Evolutionary conservation across 441 rosid species (phyloP).

Genomic region (Gossypium schwendimanii): DNA sequence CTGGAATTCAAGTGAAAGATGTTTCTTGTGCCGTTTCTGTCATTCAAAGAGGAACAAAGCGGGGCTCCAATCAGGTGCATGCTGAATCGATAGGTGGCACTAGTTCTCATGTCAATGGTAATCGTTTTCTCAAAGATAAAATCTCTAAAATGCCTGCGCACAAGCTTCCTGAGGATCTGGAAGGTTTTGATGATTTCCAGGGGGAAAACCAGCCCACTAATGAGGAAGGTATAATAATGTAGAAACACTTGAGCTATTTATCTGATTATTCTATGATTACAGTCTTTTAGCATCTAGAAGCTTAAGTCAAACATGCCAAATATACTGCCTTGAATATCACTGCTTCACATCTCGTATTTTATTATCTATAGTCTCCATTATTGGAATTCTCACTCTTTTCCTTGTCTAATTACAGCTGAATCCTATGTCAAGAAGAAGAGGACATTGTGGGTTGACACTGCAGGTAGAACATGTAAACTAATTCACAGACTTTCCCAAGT

Average conservation of each 20-base stretch:
- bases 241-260: background rate
- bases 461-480: constrained; percentile 24
- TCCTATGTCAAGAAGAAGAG: constrained; percentile 22
- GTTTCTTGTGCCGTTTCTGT: constrained; percentile 28
- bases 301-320: background rate
- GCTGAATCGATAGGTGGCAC: constrained; percentile 20
- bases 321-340: background rate
- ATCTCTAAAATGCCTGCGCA: constrained; percentile 4
- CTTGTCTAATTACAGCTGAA: constrained; percentile 25
- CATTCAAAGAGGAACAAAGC: constrained; percentile 25
- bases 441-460: constrained; percentile 18
- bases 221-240: constrained; percentile 31
- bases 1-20: constrained; percentile 47
- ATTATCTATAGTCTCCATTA: background rate
- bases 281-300: background rate
- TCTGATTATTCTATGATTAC: background rate
- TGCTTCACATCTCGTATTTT: background rate
- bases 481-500: background rate
- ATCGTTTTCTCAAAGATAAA: constrained; percentile 11
- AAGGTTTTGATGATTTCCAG: constrained; percentile 28
- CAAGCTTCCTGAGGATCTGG: constrained; percentile 16
- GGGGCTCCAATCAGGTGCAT: constrained; percentile 31
- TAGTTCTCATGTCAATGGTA: constrained; percentile 13
- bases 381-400: constrained; percentile 13
- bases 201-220: constrained; percentile 34